Percentiles rank a stretch among this genome's conserved stretches.
Evolutionary conservation across 2,329 filamentous ascomycete genomes (phyloP).

Genomic region (Colletotrichum spaethianum): DNA sequence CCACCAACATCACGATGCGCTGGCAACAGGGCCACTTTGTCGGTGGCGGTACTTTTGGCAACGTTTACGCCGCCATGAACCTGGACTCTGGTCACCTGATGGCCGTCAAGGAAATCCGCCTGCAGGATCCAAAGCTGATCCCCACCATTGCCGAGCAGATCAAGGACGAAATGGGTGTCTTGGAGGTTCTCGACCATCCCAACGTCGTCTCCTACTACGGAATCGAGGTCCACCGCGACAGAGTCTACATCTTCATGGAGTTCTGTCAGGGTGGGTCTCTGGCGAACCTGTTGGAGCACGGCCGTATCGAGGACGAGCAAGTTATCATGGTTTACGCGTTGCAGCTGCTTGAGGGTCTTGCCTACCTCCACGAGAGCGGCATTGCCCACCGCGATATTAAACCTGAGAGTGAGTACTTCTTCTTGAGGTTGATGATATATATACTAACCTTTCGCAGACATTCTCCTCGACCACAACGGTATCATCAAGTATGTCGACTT

Average conservation of each 20-base stretch:
- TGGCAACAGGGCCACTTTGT: constrained; percentile 99
- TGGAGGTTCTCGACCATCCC: constrained; percentile 95
- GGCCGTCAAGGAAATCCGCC: constrained; percentile 98
- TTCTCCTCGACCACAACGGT: constrained; percentile 95
- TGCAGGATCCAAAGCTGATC: constrained; percentile 96
- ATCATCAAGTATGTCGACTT: constrained; percentile 99
- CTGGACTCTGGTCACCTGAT: constrained; percentile 95
- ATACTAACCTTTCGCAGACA: constrained; percentile 69
- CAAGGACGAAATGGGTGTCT: constrained; percentile 94
- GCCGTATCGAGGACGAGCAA: constrained; percentile 96
- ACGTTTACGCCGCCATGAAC: constrained; percentile 97
- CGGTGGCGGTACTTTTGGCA: constrained; percentile 96
- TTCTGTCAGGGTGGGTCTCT: constrained; percentile 97
- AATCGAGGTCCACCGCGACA: constrained; percentile 97
- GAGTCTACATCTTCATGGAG: constrained; percentile 99
- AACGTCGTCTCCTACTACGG: constrained; percentile 98
- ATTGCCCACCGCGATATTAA: constrained; percentile 99
- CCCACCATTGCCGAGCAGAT: constrained; percentile 95
- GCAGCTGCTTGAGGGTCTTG: constrained; percentile 93
- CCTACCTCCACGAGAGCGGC: constrained; percentile 90
- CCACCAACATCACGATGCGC: constrained; percentile 93
- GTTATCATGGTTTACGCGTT: constrained; percentile 97
- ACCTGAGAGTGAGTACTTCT: constrained; percentile 82
- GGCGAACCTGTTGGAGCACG: constrained; percentile 91
- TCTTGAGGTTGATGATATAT: background rate